A percentile compares a stretch with the other conserved stretches of the same genome.
Conservation (phyloP, 768 basidiomycete genomes). For the Clavulina sp. region DNA sequence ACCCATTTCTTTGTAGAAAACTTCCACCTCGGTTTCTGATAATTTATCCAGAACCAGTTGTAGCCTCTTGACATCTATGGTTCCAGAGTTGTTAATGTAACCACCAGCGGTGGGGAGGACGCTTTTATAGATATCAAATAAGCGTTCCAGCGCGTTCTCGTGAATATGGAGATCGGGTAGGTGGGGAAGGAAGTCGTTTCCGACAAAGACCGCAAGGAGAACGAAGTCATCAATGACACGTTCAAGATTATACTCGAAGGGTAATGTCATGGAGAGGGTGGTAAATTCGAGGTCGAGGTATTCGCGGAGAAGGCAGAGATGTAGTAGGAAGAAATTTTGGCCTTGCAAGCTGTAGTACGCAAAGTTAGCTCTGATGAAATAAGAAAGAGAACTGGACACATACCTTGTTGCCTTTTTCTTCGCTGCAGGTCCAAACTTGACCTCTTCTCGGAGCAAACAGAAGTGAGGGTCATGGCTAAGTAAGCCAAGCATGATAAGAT, state of each 20-base stretch:
- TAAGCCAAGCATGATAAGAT: constrained; percentile 94
- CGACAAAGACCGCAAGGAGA: constrained; percentile 88
- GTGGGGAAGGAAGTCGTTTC: constrained; percentile 95
- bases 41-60: constrained; percentile 83
- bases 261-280: constrained; percentile 34
- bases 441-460: constrained; percentile 91
- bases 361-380: not conserved
- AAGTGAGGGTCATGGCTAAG: constrained; percentile 98
- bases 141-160: constrained; percentile 80
- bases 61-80: constrained; percentile 59
- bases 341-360: constrained; percentile 36
- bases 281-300: constrained; percentile 93
- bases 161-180: constrained; percentile 95
- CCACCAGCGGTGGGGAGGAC: constrained; percentile 64
- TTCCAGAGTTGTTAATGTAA: constrained; percentile 81
- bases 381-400: constrained; percentile 26
- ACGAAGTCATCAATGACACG: constrained; percentile 97
- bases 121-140: constrained; percentile 94
- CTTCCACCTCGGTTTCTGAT: constrained; percentile 69
- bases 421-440: constrained; percentile 80
- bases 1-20: constrained; percentile 81
- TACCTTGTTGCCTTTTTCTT: constrained; percentile 37
- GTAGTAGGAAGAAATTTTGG: constrained; percentile 86
- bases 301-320: constrained; percentile 87
- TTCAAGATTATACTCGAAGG: constrained; percentile 80